Conservation (phyloP, 208 protist genomes). For the Trypanosoma lewisi region DNA sequence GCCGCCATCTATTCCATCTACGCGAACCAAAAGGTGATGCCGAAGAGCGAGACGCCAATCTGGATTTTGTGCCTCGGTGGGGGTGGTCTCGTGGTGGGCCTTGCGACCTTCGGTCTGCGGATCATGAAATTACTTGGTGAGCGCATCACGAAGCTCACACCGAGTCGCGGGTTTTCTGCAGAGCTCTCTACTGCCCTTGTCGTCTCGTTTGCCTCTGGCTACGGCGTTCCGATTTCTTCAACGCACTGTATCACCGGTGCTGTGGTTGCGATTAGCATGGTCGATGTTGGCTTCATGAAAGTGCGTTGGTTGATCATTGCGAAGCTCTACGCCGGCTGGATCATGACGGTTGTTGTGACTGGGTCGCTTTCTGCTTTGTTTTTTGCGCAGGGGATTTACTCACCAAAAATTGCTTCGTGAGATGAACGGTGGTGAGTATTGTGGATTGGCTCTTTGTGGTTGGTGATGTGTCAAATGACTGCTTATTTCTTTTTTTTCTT, state of each 20-base stretch:
- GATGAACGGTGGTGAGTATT: no score
- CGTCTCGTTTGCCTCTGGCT: constrained; percentile 72
- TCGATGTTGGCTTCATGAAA: constrained; percentile 56
- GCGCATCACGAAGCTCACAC: constrained; percentile 76
- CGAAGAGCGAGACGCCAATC: constrained; percentile 39
- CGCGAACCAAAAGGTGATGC: constrained; percentile 37
- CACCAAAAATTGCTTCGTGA: constrained; percentile 24
- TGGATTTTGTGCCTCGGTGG: constrained; percentile 78
- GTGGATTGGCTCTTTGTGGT: no score
- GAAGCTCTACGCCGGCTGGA: constrained; percentile 79
- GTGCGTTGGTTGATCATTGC: constrained; percentile 71
- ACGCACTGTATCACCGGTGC: constrained; percentile 90
- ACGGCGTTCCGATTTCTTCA: constrained; percentile 81
- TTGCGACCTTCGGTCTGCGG: constrained; percentile 67
- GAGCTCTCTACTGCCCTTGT: constrained; percentile 72
- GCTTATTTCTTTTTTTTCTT: no score
- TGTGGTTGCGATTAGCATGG: constrained; percentile 74
- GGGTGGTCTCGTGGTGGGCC: constrained; percentile 65
- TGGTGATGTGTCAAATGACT: no score
- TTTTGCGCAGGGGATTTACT: constrained; percentile 70
- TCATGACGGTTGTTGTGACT: constrained; percentile 57
- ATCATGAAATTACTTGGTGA: constrained; percentile 74
- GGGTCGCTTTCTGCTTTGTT: constrained; percentile 54
- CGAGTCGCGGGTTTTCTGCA: constrained; percentile 67
- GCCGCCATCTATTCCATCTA: constrained; percentile 72